A percentile compares a stretch with the other conserved stretches of the same genome.
Evolutionary conservation across 2,329 filamentous ascomycete species (phyloP).

Genomic region (Diplodia mutila): DNA sequence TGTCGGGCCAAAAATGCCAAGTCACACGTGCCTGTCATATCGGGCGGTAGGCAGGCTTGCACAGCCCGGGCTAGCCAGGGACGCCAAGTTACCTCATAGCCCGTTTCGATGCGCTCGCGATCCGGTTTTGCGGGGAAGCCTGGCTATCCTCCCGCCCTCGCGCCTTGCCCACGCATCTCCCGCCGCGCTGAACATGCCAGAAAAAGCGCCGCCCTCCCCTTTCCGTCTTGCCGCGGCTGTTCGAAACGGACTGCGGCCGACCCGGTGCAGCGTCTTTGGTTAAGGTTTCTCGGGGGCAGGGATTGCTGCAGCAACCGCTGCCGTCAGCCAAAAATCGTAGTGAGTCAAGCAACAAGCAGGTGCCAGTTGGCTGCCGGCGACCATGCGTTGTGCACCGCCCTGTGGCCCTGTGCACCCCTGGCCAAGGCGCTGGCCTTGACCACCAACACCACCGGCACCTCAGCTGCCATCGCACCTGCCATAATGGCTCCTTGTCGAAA

Average conservation of each 20-base stretch:
- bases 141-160: constrained; percentile 5
- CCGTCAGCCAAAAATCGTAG: background rate
- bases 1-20: background rate
- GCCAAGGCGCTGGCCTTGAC: background rate
- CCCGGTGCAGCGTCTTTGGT: background rate
- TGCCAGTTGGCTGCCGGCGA: background rate
- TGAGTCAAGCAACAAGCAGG: constrained; percentile 7
- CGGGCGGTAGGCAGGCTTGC: no score
- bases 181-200: background rate
- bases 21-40: background rate
- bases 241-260: background rate
- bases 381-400: background rate
- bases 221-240: background rate
- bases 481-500: background rate
- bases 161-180: background rate
- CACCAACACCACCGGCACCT: background rate
- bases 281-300: background rate
- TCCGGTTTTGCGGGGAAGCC: constrained; percentile 18
- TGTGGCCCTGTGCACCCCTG: background rate
- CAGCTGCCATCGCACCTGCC: background rate
- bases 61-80: constrained; percentile 7
- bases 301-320: background rate
- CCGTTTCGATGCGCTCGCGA: background rate
- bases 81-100: constrained; percentile 11
- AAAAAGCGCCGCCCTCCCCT: background rate